These are phyloP conservation scores for Barnettozyma wickerhamii DNA, from an alignment of 805 yeast genomes.

Conservation along the genomic window DNA sequence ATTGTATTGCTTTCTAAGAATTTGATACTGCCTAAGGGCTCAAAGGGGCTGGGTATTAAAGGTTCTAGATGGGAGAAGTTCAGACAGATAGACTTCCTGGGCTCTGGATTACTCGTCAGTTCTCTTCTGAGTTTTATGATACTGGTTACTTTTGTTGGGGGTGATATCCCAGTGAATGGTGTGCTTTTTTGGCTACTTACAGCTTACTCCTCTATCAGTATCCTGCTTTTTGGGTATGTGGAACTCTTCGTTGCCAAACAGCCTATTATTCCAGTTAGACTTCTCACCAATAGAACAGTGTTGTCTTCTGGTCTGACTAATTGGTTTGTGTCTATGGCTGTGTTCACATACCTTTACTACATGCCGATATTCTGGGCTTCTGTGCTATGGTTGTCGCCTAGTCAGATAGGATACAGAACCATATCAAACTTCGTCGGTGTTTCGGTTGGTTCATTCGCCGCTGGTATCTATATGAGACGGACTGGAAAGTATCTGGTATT, in stretches of 20 bases:
- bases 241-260: conserved; percentile 42
- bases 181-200: conserved; percentile 34
- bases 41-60: conserved; percentile 49
- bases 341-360: conserved; percentile 59
- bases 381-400: conserved; percentile 47
- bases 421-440: conserved; percentile 63
- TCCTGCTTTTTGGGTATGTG: conserved; percentile 37
- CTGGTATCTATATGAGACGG: conserved; percentile 62
- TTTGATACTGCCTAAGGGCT: conserved; percentile 40
- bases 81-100: conserved; percentile 61
- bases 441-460: conserved; percentile 58
- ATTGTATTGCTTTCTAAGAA: conserved; percentile 34
- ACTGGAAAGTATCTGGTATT: conserved; percentile 62
- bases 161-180: conserved; percentile 44
- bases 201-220: conserved; percentile 29
- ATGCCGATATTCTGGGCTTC: conserved; percentile 65
- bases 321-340: conserved; percentile 66
- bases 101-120: conserved; percentile 54
- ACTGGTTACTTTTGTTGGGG: conserved; percentile 66
- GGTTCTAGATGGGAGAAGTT: conserved; percentile 43
- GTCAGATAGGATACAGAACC: conserved; percentile 52
- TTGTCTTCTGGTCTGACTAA: conserved; percentile 60
- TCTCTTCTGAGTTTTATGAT: conserved; percentile 55
- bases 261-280: conserved; percentile 59
- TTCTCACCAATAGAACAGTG: conserved; percentile 53